These are phyloP conservation scores for Annulohypoxylon bovei DNA, from an alignment of 495 filamentous ascomycete genomes.

Conservation along the genomic window DNA sequence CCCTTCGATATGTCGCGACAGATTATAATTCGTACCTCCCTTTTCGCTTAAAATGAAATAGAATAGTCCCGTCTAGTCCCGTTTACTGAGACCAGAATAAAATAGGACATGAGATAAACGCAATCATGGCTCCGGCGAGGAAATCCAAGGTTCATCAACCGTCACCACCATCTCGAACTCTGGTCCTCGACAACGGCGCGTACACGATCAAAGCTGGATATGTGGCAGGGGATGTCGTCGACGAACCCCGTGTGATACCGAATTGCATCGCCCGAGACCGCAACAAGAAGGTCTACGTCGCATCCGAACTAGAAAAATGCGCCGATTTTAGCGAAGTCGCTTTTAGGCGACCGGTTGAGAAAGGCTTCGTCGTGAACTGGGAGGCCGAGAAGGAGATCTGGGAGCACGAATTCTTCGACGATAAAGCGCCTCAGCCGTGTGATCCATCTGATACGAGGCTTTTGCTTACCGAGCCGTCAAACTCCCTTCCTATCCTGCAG, in stretches of 20 bases:
- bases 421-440: constrained; percentile 71
- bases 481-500: constrained; percentile 81
- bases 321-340: constrained; percentile 88
- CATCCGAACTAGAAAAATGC: constrained; percentile 80
- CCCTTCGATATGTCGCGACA: not conserved
- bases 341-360: constrained; percentile 92
- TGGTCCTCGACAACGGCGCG: constrained; percentile 94
- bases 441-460: constrained; percentile 84
- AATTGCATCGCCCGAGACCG: constrained; percentile 90
- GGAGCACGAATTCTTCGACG: constrained; percentile 88
- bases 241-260: constrained; percentile 76
- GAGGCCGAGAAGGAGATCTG: constrained; percentile 95
- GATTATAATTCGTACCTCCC: not conserved
- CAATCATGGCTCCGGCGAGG: constrained; percentile 55
- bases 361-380: constrained; percentile 96
- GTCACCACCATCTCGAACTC: constrained; percentile 68
- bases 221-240: constrained; percentile 56
- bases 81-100: no score
- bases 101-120: not conserved
- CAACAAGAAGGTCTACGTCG: constrained; percentile 79
- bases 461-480: constrained; percentile 90
- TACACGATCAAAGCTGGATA: constrained; percentile 95
- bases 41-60: not conserved
- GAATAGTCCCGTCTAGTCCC: not conserved
- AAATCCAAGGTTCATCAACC: constrained; percentile 56